phyloP scores from a whole-genome alignment of 257 asterid genomes.

The Solanum pimpinellifolium region DNA sequence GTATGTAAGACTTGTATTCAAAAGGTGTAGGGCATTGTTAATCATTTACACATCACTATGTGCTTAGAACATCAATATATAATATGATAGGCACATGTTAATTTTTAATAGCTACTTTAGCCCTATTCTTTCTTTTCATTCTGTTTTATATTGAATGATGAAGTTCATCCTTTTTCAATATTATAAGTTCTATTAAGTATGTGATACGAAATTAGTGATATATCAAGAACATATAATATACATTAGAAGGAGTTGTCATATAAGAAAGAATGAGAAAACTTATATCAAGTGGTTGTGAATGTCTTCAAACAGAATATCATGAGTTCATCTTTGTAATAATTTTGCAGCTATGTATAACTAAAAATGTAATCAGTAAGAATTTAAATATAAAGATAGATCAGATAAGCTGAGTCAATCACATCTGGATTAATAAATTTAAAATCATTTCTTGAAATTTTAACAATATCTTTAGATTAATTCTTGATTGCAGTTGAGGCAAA shows the following conservation, averaged over 20 bases:
- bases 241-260: background rate
- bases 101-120: background rate
- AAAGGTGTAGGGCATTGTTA: background rate
- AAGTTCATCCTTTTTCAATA: background rate
- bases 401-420: too few relatives aligned
- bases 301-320: slow-evolving; percentile 54
- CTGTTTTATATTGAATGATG: background rate
- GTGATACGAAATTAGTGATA: background rate
- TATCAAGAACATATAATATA: background rate
- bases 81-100: background rate
- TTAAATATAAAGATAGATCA: too few relatives aligned
- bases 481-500: too few relatives aligned
- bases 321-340: too few relatives aligned
- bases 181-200: background rate
- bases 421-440: too few relatives aligned
- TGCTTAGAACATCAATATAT: background rate
- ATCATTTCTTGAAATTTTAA: too few relatives aligned
- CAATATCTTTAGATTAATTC: too few relatives aligned
- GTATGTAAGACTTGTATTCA: background rate
- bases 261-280: slow-evolving; percentile 29
- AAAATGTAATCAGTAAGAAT: too few relatives aligned
- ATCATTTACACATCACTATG: background rate
- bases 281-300: slow-evolving; percentile 58
- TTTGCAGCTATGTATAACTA: too few relatives aligned
- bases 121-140: background rate